Percentiles rank a stretch among this genome's conserved stretches.
Evolutionary conservation across 225 moss, liverwort and hornwort genomes (phyloP).

Genomic region (Physcomitrium patens): DNA sequence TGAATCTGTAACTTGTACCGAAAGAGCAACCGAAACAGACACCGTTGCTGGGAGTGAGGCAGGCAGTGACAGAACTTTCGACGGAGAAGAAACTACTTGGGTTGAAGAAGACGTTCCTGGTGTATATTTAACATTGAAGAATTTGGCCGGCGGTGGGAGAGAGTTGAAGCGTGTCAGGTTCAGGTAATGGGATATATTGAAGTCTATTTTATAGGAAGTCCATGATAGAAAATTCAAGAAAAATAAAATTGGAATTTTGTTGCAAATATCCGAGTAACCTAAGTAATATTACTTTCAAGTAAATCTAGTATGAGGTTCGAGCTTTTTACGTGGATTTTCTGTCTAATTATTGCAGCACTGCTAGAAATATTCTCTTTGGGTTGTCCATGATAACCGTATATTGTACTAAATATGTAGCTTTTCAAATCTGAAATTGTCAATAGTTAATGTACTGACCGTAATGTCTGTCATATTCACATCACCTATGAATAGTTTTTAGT

Average conservation of each 20-base stretch:
- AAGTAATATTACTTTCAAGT: too few species aligned
- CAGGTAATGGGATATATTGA: slow-evolving; percentile 47
- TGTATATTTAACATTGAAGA: slow-evolving; percentile 63
- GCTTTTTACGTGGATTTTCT: too few species aligned
- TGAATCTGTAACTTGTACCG: slow-evolving; percentile 41
- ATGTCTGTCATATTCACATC: neutral
- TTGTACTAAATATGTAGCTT: too few species aligned
- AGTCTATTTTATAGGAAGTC: neutral
- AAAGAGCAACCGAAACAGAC: slow-evolving; percentile 55
- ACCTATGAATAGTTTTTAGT: neutral
- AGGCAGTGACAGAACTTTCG: slow-evolving; percentile 55
- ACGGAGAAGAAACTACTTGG: slow-evolving; percentile 58
- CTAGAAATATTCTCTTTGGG: too few species aligned
- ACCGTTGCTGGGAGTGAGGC: slow-evolving; percentile 48
- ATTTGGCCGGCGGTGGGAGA: slow-evolving; percentile 59
- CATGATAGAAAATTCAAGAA: neutral
- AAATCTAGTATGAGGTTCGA: too few species aligned
- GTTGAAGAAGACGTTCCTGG: slow-evolving; percentile 76
- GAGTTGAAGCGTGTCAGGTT: slow-evolving; percentile 75
- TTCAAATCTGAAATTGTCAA: too few species aligned
- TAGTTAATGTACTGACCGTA: neutral
- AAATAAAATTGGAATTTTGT: too few species aligned
- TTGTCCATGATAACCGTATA: too few species aligned
- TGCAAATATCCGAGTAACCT: too few species aligned
- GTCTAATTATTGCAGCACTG: too few species aligned